These are phyloP conservation scores for Onygenales sp. DNA, from an alignment of 2,329 filamentous ascomycete species.

Conservation along the genomic window DNA sequence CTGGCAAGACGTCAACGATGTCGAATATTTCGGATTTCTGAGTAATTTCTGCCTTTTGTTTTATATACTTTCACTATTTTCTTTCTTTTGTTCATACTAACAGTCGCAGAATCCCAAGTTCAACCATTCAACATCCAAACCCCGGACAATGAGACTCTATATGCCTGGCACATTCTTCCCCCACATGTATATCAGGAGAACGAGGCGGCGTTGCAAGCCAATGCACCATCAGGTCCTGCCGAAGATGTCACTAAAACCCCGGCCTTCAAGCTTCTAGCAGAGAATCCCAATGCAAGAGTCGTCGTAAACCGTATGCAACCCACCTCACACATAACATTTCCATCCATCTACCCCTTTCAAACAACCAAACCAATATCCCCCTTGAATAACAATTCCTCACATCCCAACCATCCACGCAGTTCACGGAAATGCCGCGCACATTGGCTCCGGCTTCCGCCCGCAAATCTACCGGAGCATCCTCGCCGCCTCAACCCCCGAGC, in stretches of 20 bases:
- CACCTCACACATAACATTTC: background rate
- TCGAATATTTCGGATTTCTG: constrained; percentile 78
- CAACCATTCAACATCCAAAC: constrained; percentile 73
- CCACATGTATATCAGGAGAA: constrained; percentile 65
- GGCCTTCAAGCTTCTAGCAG: constrained; percentile 42
- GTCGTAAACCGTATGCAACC: constrained; percentile 43
- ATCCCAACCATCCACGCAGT: constrained; percentile 16
- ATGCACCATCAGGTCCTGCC: constrained; percentile 43
- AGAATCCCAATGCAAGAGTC: constrained; percentile 42
- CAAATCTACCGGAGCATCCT: constrained; percentile 69
- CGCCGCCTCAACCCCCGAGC: constrained; percentile 55
- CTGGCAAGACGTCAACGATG: constrained; percentile 64
- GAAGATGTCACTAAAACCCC: constrained; percentile 39
- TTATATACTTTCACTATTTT: background rate
- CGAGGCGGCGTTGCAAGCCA: constrained; percentile 51
- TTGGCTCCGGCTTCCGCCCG: constrained; percentile 69
- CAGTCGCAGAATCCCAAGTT: constrained; percentile 63
- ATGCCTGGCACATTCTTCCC: constrained; percentile 86
- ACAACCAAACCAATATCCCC: background rate
- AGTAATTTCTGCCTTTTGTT: constrained; percentile 39
- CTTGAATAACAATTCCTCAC: constrained; percentile 7
- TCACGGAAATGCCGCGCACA: constrained; percentile 67
- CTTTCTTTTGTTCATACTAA: constrained; percentile 7
- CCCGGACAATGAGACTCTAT: constrained; percentile 65
- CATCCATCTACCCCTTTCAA: constrained; percentile 13